Evolutionary conservation across 176 grass and related monocot species (phyloP), one percentile per base, ranked within the genome.

Genomic region (Alopecurus myosuroides): DNA sequence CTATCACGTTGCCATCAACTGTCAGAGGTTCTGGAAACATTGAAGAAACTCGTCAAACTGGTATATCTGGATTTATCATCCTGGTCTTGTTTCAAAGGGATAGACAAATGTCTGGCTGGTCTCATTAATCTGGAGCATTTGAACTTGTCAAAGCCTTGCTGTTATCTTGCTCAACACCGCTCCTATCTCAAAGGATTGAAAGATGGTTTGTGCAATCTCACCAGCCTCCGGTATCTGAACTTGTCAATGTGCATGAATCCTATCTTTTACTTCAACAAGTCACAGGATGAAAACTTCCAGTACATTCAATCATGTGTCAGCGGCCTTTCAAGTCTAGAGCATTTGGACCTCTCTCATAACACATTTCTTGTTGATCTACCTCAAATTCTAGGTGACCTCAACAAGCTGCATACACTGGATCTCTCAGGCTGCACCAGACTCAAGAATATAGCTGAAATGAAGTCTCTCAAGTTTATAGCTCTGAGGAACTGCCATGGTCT

Each of bases 61-160:
- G 19, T 12, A 68, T 0, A 39, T 19, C 65, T 68, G 4, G 9
- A 39, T n/a, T 39, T 68, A 12, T 68, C 34, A 6, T 68, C n/a
- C 65, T 39, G 33, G 4, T 39, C 34, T 39, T 39, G 19, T 4
- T 68, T 39, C n/a, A 19, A 39, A 39, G 19, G 19, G 1, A 68
- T 68, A 0, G 65, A 4, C 0, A 7, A n/a, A n/a, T 0, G 20
- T 0, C 66, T 70, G 1, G 20, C 10, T 7, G 0, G 20, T 1
- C 37, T 83, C 3, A 83, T 17, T 0, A 23, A 11, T 3, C 23
- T 83, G 2, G 9, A 58, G 2, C 22, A 58, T 82, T n/a, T 82
- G 3, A 73, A 73, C n/a, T 35, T 83, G 42, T 60, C 80, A 0
- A 0, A 70, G 20, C 46, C 60, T 37, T 6, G 65, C 5, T 23